Evolutionary conservation across 2,329 filamentous ascomycete species (phyloP).

Genomic region (Curvularia hawaiiensis): DNA sequence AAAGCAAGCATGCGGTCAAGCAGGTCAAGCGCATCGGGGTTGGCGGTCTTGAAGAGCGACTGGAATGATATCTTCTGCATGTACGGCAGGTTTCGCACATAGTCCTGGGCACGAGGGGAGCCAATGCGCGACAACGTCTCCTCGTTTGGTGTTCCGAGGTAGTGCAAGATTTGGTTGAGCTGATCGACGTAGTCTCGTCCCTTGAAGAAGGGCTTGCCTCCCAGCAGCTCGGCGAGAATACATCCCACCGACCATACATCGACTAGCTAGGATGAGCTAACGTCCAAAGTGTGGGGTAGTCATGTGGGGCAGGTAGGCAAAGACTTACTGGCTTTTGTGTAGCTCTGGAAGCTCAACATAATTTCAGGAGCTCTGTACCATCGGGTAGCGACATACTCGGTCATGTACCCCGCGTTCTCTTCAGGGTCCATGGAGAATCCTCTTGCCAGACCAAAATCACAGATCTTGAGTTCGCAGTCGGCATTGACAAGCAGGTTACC

Average conservation of each 20-base stretch:
- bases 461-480: constrained; percentile 99
- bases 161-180: constrained; percentile 98
- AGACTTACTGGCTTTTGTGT: constrained; percentile 86
- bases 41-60: constrained; percentile 88
- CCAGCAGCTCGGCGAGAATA: constrained; percentile 93
- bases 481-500: constrained; percentile 97
- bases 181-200: constrained; percentile 99
- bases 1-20: constrained; percentile 98
- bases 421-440: constrained; percentile 97
- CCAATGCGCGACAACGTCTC: constrained; percentile 93
- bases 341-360: constrained; percentile 99
- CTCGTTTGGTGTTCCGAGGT: constrained; percentile 94
- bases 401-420: constrained; percentile 99
- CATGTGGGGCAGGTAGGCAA: constrained; percentile 6
- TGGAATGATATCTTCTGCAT: constrained; percentile 95
- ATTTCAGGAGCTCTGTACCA: constrained; percentile 99
- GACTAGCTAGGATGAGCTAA: constrained; percentile 61
- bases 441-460: constrained; percentile 94
- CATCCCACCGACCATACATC: constrained; percentile 99
- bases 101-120: constrained; percentile 94
- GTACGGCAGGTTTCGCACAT: constrained; percentile 92
- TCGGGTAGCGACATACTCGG: constrained; percentile 96
- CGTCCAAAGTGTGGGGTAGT: constrained; percentile 12
- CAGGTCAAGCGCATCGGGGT: constrained; percentile 92
- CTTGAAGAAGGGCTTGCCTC: constrained; percentile 98